A percentile compares a stretch with the other conserved stretches of the same genome.
phyloP scores from a whole-genome alignment of 495 filamentous ascomycete species.

The Aspergillus carlsbadensis region DNA sequence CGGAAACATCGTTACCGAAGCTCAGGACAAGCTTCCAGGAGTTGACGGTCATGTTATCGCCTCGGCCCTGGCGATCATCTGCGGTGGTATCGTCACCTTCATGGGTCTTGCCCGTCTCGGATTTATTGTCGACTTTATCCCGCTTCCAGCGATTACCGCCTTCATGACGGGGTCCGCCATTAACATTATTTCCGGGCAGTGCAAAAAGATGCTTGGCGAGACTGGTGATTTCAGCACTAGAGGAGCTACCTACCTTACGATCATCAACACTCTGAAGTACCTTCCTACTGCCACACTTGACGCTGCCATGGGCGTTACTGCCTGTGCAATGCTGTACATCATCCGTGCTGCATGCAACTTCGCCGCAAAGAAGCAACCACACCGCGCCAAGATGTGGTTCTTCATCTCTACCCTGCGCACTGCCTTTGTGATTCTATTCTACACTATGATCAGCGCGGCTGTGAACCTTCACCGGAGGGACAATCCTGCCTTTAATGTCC shows the following conservation, averaged over 20 bases:
- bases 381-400: conserved; percentile 75
- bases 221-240: conserved; percentile 66
- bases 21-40: conserved; percentile 56
- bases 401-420: conserved; percentile 87
- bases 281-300: conserved; percentile 68
- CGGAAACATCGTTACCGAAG: conserved; percentile 71
- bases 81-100: conserved; percentile 76
- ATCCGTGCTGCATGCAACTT: conserved; percentile 71
- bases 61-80: conserved; percentile 75
- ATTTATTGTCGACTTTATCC: conserved; percentile 95
- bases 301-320: conserved; percentile 87
- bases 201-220: conserved; percentile 83
- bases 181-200: conserved; percentile 87
- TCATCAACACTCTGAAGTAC: conserved; percentile 84
- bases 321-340: conserved; percentile 77
- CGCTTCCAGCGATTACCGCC: conserved; percentile 84
- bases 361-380: conserved; percentile 66
- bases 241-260: conserved; percentile 75
- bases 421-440: conserved; percentile 89
- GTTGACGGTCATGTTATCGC: conserved; percentile 64
- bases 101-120: conserved; percentile 79
- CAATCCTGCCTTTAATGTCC: conserved; percentile 59
- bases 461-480: conserved; percentile 62
- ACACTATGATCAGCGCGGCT: conserved; percentile 87
- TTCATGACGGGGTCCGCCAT: conserved; percentile 99